Conservation (phyloP, 768 basidiomycete species). For the Termitomyces sp. region DNA sequence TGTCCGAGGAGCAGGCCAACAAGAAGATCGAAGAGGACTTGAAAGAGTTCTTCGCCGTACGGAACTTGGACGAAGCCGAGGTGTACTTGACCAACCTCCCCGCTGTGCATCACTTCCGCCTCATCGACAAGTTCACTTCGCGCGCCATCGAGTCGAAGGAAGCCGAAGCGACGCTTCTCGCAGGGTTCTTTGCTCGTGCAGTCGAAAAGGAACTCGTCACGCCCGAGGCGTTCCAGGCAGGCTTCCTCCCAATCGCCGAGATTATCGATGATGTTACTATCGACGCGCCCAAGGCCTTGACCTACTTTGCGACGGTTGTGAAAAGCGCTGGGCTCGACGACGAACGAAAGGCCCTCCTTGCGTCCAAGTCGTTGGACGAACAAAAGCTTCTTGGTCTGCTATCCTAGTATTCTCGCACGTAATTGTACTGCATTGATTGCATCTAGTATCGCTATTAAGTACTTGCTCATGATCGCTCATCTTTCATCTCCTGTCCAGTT, state of each 20-base stretch:
- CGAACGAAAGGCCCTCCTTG: conserved; percentile 51
- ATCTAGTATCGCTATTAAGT: conserved; percentile 18
- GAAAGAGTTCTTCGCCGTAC: conserved; percentile 85
- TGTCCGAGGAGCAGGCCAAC: conserved; percentile 66
- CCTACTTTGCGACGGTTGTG: conserved; percentile 71
- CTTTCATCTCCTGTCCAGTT: conserved; percentile 7
- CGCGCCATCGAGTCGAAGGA: conserved; percentile 80
- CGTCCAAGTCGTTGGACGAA: conserved; percentile 57
- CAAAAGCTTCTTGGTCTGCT: conserved; percentile 59
- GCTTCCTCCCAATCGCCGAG: conserved; percentile 67
- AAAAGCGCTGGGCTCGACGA: conserved; percentile 66
- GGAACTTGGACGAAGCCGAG: conserved; percentile 84
- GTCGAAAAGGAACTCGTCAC: conserved; percentile 59
- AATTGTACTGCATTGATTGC: conserved; percentile 23
- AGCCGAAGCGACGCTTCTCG: conserved; percentile 73
- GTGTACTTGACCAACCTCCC: conserved; percentile 79
- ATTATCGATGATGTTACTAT: conserved; percentile 85
- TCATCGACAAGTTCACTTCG: conserved; percentile 75
- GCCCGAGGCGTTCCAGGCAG: conserved; percentile 64
- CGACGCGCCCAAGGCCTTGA: conserved; percentile 85
- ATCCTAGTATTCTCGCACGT: conserved; percentile 39
- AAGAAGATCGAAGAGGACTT: conserved; percentile 77
- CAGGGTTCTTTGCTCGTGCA: conserved; percentile 67
- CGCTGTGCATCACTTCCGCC: conserved; percentile 50
- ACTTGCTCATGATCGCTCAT: conserved; percentile 14